A percentile compares a stretch with the other conserved stretches of the same genome.
Evolutionary conservation across 2,329 filamentous ascomycete species (phyloP).

Genomic region (Colletotrichum lindemuthianum): DNA sequence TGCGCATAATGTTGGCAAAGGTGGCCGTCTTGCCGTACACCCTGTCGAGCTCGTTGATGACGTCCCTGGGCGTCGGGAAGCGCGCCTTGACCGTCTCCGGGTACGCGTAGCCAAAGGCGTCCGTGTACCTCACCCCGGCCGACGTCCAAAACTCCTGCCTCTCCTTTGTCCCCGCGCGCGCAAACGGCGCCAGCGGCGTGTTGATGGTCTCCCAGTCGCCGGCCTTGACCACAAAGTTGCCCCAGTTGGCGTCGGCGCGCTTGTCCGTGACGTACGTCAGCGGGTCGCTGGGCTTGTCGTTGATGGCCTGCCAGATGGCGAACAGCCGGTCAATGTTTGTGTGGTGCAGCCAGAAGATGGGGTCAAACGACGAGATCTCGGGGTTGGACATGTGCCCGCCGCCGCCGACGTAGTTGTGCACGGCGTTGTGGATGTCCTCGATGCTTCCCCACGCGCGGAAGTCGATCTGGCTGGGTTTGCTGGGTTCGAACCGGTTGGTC

Average conservation of each 20-base stretch:
- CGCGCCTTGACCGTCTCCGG: conserved; percentile 42
- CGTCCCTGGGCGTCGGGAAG: conserved; percentile 33
- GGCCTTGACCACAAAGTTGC: conserved; percentile 44
- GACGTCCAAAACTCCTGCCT: conserved; percentile 43
- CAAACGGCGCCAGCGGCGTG: conserved; percentile 42
- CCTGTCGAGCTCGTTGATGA: conserved; percentile 35
- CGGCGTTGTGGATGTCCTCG: conserved; percentile 52
- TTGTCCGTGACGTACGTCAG: conserved; percentile 27
- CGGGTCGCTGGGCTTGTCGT: conserved; percentile 23
- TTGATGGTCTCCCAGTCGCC: conserved; percentile 38
- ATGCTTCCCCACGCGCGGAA: conserved; percentile 37
- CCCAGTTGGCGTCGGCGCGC: conserved; percentile 15
- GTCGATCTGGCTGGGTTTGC: conserved; percentile 6
- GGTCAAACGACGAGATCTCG: conserved; percentile 70
- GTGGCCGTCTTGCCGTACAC: conserved; percentile 28
- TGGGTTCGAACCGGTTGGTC: conserved; percentile 21
- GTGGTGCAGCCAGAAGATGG: conserved; percentile 65
- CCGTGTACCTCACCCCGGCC: conserved; percentile 39
- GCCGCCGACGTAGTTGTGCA: conserved; percentile 47
- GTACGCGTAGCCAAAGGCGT: conserved; percentile 42
- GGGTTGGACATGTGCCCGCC: conserved; percentile 57
- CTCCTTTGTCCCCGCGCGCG: conserved; percentile 6
- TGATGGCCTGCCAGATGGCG: conserved; percentile 32
- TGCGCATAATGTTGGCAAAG: conserved; percentile 28
- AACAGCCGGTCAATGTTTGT: conserved; percentile 32